phyloP scores from a whole-genome alignment of 495 filamentous ascomycete genomes.

The Daldinia concentrica region DNA sequence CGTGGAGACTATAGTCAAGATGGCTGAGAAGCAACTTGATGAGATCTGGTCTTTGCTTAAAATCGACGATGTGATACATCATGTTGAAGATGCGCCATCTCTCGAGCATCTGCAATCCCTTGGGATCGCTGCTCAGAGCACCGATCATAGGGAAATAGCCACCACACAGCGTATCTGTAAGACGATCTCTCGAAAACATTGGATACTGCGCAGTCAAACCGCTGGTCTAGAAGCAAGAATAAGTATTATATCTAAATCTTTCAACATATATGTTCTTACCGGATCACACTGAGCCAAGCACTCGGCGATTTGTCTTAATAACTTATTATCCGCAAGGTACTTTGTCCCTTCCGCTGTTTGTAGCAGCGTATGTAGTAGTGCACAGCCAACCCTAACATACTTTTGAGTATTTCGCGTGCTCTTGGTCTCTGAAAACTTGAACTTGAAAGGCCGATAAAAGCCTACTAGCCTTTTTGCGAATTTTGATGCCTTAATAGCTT shows the following conservation, averaged over 20 bases:
- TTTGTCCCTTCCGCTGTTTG: constrained; percentile 82
- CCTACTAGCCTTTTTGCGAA: constrained; percentile 94
- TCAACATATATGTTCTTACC: constrained; percentile 48
- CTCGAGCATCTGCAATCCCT: constrained; percentile 89
- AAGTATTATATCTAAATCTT: constrained; percentile 22
- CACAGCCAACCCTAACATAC: constrained; percentile 89
- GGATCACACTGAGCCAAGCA: constrained; percentile 92
- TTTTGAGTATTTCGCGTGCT: constrained; percentile 93
- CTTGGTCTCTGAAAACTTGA: constrained; percentile 84
- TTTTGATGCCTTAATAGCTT: constrained; percentile 93
- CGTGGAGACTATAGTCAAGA: constrained; percentile 87
- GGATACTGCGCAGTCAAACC: constrained; percentile 88
- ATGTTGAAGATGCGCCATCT: constrained; percentile 98
- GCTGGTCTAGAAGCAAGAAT: constrained; percentile 66
- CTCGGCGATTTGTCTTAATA: constrained; percentile 91
- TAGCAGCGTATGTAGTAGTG: constrained; percentile 83
- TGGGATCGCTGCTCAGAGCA: constrained; percentile 78
- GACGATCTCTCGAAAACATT: constrained; percentile 84
- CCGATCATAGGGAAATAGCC: constrained; percentile 96
- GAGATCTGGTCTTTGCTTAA: constrained; percentile 87
- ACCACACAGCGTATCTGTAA: constrained; percentile 82
- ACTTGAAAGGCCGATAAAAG: constrained; percentile 97
- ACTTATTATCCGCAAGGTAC: constrained; percentile 90
- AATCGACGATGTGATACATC: constrained; percentile 97
- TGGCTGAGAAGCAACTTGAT: constrained; percentile 85